Conservation (phyloP, 2,329 filamentous ascomycete species). For the Claviceps spartinae region DNA sequence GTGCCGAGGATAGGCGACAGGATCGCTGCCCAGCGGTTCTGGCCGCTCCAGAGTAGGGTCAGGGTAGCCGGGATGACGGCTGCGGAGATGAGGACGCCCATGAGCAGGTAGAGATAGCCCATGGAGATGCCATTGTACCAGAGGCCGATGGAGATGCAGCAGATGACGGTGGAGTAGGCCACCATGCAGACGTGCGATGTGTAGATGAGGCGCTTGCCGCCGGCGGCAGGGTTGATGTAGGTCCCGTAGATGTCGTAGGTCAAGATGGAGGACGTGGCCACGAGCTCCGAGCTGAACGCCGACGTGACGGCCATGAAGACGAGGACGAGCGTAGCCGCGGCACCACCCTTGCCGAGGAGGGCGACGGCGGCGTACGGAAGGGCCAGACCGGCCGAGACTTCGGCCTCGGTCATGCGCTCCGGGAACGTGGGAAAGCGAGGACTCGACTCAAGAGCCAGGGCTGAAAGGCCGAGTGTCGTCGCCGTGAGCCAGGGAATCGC, state of each 20-base stretch:
- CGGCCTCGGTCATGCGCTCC: slow-evolving; percentile 54
- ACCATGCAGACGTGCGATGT: slow-evolving; percentile 64
- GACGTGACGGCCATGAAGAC: slow-evolving; percentile 87
- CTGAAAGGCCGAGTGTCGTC: slow-evolving; percentile 76
- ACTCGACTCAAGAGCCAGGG: slow-evolving; percentile 63
- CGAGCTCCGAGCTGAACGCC: slow-evolving; percentile 69
- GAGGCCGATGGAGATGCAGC: slow-evolving; percentile 62
- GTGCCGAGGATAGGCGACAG: slow-evolving; percentile 55
- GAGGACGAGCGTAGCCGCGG: slow-evolving; percentile 63
- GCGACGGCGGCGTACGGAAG: slow-evolving; percentile 77
- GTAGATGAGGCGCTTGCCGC: slow-evolving; percentile 63
- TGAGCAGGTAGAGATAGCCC: slow-evolving; percentile 80
- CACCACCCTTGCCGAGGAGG: slow-evolving; percentile 68
- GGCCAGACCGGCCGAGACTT: slow-evolving; percentile 72
- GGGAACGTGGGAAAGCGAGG: slow-evolving; percentile 61
- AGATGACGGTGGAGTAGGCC: slow-evolving; percentile 61
- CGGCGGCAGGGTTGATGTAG: slow-evolving; percentile 68
- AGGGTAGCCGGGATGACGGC: slow-evolving; percentile 74
- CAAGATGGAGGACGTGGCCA: slow-evolving; percentile 74
- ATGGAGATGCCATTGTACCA: slow-evolving; percentile 65
- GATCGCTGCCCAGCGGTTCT: slow-evolving; percentile 60
- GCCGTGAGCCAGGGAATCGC: slow-evolving; percentile 84
- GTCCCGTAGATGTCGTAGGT: slow-evolving; percentile 84
- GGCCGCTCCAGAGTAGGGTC: slow-evolving; percentile 67
- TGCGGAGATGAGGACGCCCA: slow-evolving; percentile 81